Base-by-base conservation (phyloP, 768 basidiomycete species). In the Leccinum imitatum region DNA sequence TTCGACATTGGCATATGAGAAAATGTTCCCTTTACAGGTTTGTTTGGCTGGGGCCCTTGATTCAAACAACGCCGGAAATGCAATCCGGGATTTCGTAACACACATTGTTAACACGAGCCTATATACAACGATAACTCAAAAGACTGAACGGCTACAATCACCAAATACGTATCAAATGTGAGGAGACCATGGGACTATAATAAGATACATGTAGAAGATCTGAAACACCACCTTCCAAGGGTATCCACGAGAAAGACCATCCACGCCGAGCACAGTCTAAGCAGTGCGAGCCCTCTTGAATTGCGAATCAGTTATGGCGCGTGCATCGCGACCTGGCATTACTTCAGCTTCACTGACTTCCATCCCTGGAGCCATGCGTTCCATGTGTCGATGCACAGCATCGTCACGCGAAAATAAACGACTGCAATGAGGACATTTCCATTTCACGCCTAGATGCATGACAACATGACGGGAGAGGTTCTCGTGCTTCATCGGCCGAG, bases 381-480 rank as follows among this genome's bases (percentile, higher is more conserved):
- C 69, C 23, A 74, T 63, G 54, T 73, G 72, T 6, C 72, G 67
- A 52, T 66, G 65, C 46, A 73, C 68, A 37, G 72, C 73, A 60
- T 73, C 72, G 15, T 75, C 73, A 60, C 72, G 72, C 54, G 72
- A 73, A 21, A 74, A 66, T 57, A 60, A 59, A 41, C 53, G 62
- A 19, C 51, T 55, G 25, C 72, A 73, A 57, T 67, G 67, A 13
- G 66, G 65, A 27, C 72, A 74, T 52, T 48, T 57, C 71, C 69
- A 74, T 56, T 69, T 75, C 50, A 73, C 66, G 6, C 67, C 66
- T 4, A 73, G 53, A 57, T 73, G 72, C 61, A 57, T 69, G 54
- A 73, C 64, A 14, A 73, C 56, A 47, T 73, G 72, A 9, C 72
- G 71, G 2, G 73, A 63, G 3, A 73, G 71, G 15, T 74, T 73